phyloP scores from a whole-genome alignment of 2,329 filamentous ascomycete genomes.

The Pseudogymnoascus sp. region DNA sequence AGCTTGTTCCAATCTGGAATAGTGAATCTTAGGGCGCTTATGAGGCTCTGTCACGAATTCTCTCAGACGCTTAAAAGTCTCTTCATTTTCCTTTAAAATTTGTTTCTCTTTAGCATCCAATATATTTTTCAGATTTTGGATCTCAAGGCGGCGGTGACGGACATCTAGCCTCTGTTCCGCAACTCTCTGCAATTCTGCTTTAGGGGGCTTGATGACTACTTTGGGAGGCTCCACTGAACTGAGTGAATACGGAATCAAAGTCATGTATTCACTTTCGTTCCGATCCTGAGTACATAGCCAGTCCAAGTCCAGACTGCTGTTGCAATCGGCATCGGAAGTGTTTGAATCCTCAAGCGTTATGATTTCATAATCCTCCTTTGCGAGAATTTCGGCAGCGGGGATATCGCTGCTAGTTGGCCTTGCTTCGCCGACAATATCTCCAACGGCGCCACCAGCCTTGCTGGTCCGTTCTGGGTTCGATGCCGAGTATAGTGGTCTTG shows the following conservation, averaged over 20 bases:
- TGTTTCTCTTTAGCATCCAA: neutral
- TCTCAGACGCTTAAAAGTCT: neutral
- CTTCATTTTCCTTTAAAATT: neutral
- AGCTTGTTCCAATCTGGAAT: neutral
- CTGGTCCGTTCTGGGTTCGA: neutral
- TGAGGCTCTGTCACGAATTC: neutral
- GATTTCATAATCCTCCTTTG: neutral
- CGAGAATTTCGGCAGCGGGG: neutral
- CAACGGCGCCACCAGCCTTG: neutral
- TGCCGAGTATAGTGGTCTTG: neutral
- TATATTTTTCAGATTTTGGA: too few relatives aligned
- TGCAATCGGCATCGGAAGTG: neutral
- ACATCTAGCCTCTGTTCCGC: neutral
- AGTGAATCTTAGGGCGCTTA: neutral
- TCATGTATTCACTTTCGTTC: neutral
- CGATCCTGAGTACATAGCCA: neutral
- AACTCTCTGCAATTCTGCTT: neutral
- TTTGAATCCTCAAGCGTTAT: neutral
- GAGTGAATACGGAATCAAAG: neutral
- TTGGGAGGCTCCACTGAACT: neutral
- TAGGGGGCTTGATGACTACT: neutral
- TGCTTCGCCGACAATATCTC: neutral
- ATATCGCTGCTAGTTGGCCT: neutral
- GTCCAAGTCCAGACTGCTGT: neutral
- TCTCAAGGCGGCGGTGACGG: neutral